Evolutionary conservation across 1,284 basidiomycete species (phyloP).

Genomic region (Bondarzewia mesenterica): DNA sequence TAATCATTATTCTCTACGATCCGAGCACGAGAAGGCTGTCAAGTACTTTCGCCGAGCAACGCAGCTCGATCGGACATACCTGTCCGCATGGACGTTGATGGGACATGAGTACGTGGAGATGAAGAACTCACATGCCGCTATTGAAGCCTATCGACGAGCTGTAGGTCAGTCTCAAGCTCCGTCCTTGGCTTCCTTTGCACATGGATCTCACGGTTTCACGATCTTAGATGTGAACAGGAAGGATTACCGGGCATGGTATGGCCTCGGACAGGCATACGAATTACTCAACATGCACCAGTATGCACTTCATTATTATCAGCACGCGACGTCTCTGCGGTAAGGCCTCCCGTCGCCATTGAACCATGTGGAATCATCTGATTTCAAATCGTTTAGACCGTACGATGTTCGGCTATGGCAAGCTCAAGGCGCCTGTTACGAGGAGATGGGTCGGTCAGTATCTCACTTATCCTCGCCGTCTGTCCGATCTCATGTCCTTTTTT

Average conservation of each 20-base stretch:
- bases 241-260: slow-evolving; percentile 98
- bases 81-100: slow-evolving; percentile 99
- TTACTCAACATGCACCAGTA: slow-evolving; percentile 95
- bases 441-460: slow-evolving; percentile 63
- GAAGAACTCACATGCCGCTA: slow-evolving; percentile 98
- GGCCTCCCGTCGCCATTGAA: background rate
- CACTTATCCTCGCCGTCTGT: background rate
- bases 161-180: slow-evolving; percentile 55
- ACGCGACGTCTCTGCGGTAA: slow-evolving; percentile 86
- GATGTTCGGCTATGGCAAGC: slow-evolving; percentile 96
- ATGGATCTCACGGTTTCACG: background rate
- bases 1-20: slow-evolving; percentile 91
- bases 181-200: background rate
- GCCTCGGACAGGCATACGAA: slow-evolving; percentile 96
- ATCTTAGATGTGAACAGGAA: slow-evolving; percentile 83
- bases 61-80: slow-evolving; percentile 88
- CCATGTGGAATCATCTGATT: too few relatives aligned
- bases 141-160: slow-evolving; percentile 94
- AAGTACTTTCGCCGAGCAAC: slow-evolving; percentile 93
- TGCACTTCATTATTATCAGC: slow-evolving; percentile 94
- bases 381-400: slow-evolving; percentile 62
- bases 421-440: slow-evolving; percentile 90
- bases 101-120: slow-evolving; percentile 98
- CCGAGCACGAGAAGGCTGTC: slow-evolving; percentile 93
- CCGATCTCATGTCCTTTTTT: slow-evolving; percentile 4